Base-by-base conservation (phyloP, 2,329 filamentous ascomycete species). In the Aspergillus pseudoglaucus region DNA sequence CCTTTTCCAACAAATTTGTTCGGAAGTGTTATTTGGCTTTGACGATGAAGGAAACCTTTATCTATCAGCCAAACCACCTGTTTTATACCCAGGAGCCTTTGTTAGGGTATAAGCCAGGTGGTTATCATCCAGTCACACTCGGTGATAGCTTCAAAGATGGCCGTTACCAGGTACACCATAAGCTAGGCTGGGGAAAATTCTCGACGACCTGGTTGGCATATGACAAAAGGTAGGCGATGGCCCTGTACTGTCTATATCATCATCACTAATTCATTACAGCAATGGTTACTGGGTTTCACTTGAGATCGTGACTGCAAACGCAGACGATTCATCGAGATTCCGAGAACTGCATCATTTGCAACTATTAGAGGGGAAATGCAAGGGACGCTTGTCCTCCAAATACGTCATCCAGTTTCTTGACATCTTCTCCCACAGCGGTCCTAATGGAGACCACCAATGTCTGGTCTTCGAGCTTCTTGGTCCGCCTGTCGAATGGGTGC, bases 141-240 rank as follows among this genome's bases (percentile, higher is more conserved):
- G 71, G 70, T 18, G 70, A 76, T 45, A 46, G 54, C 1, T 73
- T 76, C 51, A 50, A 69, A 17, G 44, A 65, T 47, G 67, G 61
- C 17, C 66, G 69, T 30, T 77, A 77, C 51, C 60, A 62, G 39
- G 58, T 75, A 41, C 53, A 71, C 44, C 66, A 73, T 47, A 77
- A 77, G 56, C 56, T 76, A 30, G 73, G 73, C 27, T 70, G 63
- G 32, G 73, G 75, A 22, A 65, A 67, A 3, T 74, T 59, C 53
- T 70, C 71, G 6, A 77, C 71, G 6, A 68, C 75, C 41, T 77
- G 70, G 74, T 65, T 75, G 32, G 72, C 68, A 37, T 56, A 58
- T 4, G 63, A 70, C 53, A 51, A 48, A 33, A 42, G 55, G 63
- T 66, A 22, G 53, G 55, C 53, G 20, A 15, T 40, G 12, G n/a